A percentile compares a stretch with the other conserved stretches of the same genome.
Conservation (phyloP, 148 eudicot species). For the Cornus kousa region DNA sequence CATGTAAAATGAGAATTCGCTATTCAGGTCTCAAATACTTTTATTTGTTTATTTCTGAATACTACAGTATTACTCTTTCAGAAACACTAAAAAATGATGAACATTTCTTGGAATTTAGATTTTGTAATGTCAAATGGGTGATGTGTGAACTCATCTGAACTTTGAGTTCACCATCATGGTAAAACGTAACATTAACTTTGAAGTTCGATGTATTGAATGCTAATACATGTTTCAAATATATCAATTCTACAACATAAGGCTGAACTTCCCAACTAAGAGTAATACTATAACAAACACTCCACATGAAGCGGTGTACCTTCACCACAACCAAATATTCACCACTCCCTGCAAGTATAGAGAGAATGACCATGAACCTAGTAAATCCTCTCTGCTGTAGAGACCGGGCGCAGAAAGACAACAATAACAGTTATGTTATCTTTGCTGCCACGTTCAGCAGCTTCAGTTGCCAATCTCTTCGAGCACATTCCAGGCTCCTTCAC, state of each 20-base stretch:
- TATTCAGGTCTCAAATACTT: no score
- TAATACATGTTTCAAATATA: no score
- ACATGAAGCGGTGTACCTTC: no score
- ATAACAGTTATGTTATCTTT: slow-evolving; percentile 91
- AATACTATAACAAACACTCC: no score
- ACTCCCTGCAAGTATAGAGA: background rate
- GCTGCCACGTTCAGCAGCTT: slow-evolving; percentile 89
- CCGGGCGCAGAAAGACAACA: slow-evolving; percentile 76
- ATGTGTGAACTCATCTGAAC: no score
- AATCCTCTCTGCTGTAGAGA: slow-evolving; percentile 92
- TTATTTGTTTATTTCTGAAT: no score
- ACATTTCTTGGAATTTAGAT: no score
- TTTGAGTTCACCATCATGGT: no score
- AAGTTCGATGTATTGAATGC: background rate
- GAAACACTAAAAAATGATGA: no score
- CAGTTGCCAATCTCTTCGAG: slow-evolving; percentile 90
- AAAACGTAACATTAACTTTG: background rate
- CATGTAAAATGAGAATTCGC: no score
- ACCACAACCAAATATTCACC: background rate
- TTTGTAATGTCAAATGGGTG: no score
- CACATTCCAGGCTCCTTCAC: slow-evolving; percentile 95
- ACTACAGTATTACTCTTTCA: no score
- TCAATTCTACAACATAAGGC: background rate
- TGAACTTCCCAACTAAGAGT: background rate
- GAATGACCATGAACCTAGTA: slow-evolving; percentile 29